These are phyloP conservation scores for Poa pratensis DNA, from an alignment of 176 grass and related monocot genomes.

Conservation along the genomic window DNA sequence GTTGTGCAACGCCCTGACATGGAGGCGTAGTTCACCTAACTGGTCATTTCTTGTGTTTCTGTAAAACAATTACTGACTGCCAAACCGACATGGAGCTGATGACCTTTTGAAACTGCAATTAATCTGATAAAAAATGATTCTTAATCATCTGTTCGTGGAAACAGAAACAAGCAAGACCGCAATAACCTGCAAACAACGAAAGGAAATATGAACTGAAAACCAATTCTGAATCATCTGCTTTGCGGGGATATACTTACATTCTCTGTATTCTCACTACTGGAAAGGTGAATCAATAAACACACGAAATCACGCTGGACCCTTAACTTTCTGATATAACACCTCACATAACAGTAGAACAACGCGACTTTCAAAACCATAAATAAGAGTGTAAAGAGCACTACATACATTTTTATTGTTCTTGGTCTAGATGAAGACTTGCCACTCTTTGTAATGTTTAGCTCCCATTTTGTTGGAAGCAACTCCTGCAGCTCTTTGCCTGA, in stretches of 20 bases:
- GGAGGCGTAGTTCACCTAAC: no score
- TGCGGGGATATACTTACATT: background rate
- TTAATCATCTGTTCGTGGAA: background rate
- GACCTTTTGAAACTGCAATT: background rate
- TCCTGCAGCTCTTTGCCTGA: constrained; percentile 48
- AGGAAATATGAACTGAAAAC: background rate
- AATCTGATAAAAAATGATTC: background rate
- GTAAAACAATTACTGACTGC: background rate
- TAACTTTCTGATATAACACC: background rate
- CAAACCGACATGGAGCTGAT: background rate
- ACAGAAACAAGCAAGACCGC: background rate
- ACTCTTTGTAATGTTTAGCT: constrained; percentile 49
- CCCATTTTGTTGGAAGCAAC: constrained; percentile 57
- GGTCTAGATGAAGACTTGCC: constrained; percentile 38
- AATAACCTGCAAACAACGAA: background rate
- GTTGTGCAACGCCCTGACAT: no score
- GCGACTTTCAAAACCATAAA: no score
- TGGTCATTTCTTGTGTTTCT: no score
- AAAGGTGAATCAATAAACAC: constrained; percentile 16
- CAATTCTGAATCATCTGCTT: background rate
- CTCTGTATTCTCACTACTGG: background rate
- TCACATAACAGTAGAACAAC: background rate
- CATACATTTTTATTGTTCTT: background rate
- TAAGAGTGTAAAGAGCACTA: no score
- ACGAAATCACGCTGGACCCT: background rate